Base-by-base conservation (phyloP, 2,329 filamentous ascomycete genomes). In the Cyphellophora europaea region DNA sequence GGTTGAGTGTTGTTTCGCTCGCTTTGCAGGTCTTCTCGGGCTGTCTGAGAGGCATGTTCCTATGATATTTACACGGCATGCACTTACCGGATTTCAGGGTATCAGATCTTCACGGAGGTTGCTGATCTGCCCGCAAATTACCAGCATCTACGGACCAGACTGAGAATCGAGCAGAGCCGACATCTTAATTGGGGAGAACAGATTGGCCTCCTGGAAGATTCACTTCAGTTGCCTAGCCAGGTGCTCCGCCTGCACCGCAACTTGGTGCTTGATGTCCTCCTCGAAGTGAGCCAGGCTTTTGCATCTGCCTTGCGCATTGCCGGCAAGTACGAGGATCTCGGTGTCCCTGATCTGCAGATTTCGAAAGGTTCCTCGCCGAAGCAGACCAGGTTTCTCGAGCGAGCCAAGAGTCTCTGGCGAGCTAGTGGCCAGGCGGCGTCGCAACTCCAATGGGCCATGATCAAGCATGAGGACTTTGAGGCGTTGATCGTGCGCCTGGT, bases 151-250 rank as follows among this genome's bases (percentile, higher is more conserved):
- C 27, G 27, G 14, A 33, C 23, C 8, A 15, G 30, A 13, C 27
- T 40, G 11, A 21, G 19, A 3, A 30, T 39, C 5, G 37, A 40
- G 34, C 33, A 27, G 16, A 30, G 16, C 12, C 27, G 37, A 13
- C 37, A 37, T 8, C 33, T 40, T 8, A 32, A 32, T 23, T 40
- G 33, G 33, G 33, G 19, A 10, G 37, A 40, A 25, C 27, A 32
- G 18, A 21, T 33, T 4, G 37, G 37, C n/a, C 27, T 40, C 6
- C 11, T 40, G 5, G 37, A 40, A 28, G 27, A 32, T 16, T 6
- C 21, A 11, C 21, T 39, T 14, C 13, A 36, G 11, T 8, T 36
- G 27, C 32, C 14, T 6, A 39, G 33, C 32, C 15, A 11, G 10
- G 23, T 28, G 11, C 11, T 39, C n/a, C 17, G n/a, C 18, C 16